Evolutionary conservation across 1,284 basidiomycete genomes (phyloP).

Genomic region (Microstroma glucosiphilum): DNA sequence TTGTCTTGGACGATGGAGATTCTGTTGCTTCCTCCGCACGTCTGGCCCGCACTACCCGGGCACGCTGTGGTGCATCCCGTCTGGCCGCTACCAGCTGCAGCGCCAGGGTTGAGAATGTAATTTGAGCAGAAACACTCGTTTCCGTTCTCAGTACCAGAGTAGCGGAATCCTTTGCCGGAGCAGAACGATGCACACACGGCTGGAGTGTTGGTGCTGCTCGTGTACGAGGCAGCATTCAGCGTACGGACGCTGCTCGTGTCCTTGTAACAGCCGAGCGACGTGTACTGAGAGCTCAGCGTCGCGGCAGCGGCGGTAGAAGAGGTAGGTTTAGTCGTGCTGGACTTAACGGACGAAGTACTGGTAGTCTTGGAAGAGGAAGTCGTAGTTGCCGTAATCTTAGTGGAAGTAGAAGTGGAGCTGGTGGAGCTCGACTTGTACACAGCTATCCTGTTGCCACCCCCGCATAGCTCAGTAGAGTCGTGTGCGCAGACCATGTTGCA

Average conservation of each 20-base stretch:
- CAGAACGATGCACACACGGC: neutral
- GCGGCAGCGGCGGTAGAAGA: neutral
- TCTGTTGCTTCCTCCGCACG: conserved; percentile 14
- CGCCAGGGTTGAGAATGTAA: neutral
- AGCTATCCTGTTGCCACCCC: conserved; percentile 41
- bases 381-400: neutral
- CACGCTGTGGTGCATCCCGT: conserved; percentile 3
- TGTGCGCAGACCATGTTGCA: conserved; percentile 46
- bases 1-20: conserved; percentile 13
- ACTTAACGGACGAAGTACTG: neutral
- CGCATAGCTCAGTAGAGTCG: conserved; percentile 44
- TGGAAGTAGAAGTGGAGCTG: neutral
- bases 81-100: no score
- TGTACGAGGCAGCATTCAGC: neutral
- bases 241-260: neutral
- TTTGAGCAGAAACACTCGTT: conserved; percentile 3
- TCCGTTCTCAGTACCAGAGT: neutral
- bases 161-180: neutral
- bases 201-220: neutral
- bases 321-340: neutral
- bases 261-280: neutral
- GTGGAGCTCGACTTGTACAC: conserved; percentile 26
- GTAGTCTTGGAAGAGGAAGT: neutral
- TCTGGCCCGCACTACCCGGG: conserved; percentile 6
- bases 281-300: neutral